A percentile compares a stretch with the other conserved stretches of the same genome.
These are phyloP conservation scores for Fusarium ambrosium DNA, from an alignment of 2,329 filamentous ascomycete genomes.

Conservation along the genomic window DNA sequence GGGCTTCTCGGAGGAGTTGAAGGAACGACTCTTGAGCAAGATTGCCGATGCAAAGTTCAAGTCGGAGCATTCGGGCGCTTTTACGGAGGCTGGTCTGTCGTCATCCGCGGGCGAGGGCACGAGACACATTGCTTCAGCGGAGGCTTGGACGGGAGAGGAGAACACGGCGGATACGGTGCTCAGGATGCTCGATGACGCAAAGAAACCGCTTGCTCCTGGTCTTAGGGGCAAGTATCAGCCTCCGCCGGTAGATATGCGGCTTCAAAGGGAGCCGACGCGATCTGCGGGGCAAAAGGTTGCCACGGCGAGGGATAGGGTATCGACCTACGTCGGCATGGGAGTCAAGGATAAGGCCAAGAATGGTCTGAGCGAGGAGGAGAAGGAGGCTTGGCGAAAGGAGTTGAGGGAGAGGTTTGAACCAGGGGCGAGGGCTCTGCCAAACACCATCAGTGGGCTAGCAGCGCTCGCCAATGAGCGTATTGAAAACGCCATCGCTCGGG, in stretches of 20 bases:
- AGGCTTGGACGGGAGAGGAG: conserved; percentile 86
- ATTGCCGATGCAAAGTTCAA: conserved; percentile 68
- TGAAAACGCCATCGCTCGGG: conserved; percentile 91
- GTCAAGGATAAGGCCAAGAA: conserved; percentile 62
- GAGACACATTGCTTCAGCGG: conserved; percentile 74
- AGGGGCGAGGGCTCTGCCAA: conserved; percentile 78
- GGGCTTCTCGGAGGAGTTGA: conserved; percentile 74
- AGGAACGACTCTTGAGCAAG: conserved; percentile 68
- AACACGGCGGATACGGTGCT: conserved; percentile 79
- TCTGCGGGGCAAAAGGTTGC: conserved; percentile 64
- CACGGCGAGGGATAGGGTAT: conserved; percentile 69
- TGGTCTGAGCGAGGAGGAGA: conserved; percentile 77
- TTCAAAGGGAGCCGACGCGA: conserved; percentile 56
- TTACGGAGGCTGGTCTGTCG: conserved; percentile 62
- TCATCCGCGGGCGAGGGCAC: conserved; percentile 76
- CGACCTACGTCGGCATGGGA: conserved; percentile 64
- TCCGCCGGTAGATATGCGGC: conserved; percentile 66
- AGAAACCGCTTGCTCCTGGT: conserved; percentile 73
- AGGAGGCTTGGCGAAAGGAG: conserved; percentile 77
- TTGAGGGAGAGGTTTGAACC: conserved; percentile 86
- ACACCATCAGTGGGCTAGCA: conserved; percentile 81
- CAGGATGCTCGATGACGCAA: conserved; percentile 86
- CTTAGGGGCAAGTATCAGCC: conserved; percentile 62
- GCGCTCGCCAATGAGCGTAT: conserved; percentile 92
- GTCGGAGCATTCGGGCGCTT: conserved; percentile 62